These are phyloP conservation scores for Spirogloea muscicola DNA, from an alignment of 139 green algal species.

Conservation along the genomic window DNA sequence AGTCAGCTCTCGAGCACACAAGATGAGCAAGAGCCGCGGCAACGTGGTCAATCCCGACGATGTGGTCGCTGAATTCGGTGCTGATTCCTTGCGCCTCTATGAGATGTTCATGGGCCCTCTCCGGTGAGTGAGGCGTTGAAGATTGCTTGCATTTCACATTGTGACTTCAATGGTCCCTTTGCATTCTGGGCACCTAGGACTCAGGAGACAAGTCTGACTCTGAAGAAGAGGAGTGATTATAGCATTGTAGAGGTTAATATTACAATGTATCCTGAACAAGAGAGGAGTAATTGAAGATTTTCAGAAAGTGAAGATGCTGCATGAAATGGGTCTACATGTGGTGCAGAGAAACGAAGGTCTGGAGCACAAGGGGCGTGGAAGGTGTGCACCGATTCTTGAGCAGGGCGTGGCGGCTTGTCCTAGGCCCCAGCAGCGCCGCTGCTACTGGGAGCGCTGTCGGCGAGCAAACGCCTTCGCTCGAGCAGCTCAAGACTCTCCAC, in stretches of 20 bases:
- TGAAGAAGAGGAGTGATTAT: too few relatives aligned
- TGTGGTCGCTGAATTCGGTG: slow-evolving; percentile 80
- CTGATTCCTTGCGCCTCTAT: slow-evolving; percentile 89
- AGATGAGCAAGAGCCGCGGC: slow-evolving; percentile 91
- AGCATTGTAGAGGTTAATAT: too few relatives aligned
- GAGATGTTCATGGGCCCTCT: slow-evolving; percentile 99
- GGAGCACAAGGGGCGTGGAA: slow-evolving; percentile 69
- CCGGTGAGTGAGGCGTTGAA: slow-evolving; percentile 21
- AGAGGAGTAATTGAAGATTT: too few relatives aligned
- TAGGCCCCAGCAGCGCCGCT: background rate
- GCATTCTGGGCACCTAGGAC: too few relatives aligned
- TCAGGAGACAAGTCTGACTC: too few relatives aligned
- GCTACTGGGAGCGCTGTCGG: slow-evolving; percentile 16
- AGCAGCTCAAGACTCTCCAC: slow-evolving; percentile 83
- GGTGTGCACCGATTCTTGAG: slow-evolving; percentile 91
- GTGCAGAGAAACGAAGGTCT: slow-evolving; percentile 34
- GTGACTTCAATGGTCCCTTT: too few relatives aligned
- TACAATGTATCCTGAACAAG: too few relatives aligned
- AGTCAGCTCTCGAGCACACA: slow-evolving; percentile 77
- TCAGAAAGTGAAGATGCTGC: background rate
- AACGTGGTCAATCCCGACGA: slow-evolving; percentile 98
- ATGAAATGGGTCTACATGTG: background rate
- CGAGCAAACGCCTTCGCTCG: slow-evolving; percentile 60
- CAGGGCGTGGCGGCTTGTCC: slow-evolving; percentile 70
- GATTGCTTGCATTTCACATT: background rate